A percentile compares a stretch with the other conserved stretches of the same genome.
Evolutionary conservation across 2,329 filamentous ascomycete genomes (phyloP).

Genomic region (Hypoxylon sp.): DNA sequence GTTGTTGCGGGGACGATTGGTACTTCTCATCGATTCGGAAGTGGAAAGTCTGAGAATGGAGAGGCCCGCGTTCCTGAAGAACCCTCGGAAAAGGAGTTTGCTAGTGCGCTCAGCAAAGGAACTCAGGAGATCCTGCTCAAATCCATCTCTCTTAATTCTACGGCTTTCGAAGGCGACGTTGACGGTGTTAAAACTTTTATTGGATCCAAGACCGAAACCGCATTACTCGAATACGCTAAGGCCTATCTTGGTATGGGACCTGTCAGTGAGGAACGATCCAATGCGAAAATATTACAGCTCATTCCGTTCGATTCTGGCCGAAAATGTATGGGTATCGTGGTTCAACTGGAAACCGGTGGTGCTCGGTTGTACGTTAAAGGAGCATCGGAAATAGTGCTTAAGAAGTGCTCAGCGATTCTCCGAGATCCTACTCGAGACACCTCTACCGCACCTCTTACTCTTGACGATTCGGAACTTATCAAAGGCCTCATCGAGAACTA

Average conservation of each 20-base stretch:
- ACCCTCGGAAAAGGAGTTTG: conserved; percentile 63
- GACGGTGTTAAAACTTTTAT: conserved; percentile 77
- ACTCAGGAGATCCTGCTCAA: conserved; percentile 69
- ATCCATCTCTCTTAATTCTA: conserved; percentile 77
- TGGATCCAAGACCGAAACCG: conserved; percentile 84
- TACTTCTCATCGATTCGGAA: conserved; percentile 69
- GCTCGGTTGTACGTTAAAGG: conserved; percentile 74
- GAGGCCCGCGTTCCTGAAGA: conserved; percentile 50
- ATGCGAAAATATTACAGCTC: conserved; percentile 72
- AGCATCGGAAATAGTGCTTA: conserved; percentile 75
- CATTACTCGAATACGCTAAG: conserved; percentile 77
- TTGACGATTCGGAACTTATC: conserved; percentile 70
- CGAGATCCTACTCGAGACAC: conserved; percentile 64
- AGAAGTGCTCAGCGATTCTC: conserved; percentile 67
- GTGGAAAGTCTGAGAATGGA: conserved; percentile 47
- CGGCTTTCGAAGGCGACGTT: conserved; percentile 82
- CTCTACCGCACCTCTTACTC: conserved; percentile 61
- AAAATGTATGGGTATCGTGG: conserved; percentile 78
- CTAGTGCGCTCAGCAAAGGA: conserved; percentile 61
- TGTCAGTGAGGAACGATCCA: conserved; percentile 74
- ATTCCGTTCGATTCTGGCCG: conserved; percentile 82
- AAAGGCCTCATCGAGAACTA: conserved; percentile 81
- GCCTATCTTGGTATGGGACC: conserved; percentile 77
- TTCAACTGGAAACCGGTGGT: conserved; percentile 65
- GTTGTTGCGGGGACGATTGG: conserved; percentile 74